Conservation (phyloP, 1,139 yeast genomes). For the Sugiyamaella pinicola region DNA sequence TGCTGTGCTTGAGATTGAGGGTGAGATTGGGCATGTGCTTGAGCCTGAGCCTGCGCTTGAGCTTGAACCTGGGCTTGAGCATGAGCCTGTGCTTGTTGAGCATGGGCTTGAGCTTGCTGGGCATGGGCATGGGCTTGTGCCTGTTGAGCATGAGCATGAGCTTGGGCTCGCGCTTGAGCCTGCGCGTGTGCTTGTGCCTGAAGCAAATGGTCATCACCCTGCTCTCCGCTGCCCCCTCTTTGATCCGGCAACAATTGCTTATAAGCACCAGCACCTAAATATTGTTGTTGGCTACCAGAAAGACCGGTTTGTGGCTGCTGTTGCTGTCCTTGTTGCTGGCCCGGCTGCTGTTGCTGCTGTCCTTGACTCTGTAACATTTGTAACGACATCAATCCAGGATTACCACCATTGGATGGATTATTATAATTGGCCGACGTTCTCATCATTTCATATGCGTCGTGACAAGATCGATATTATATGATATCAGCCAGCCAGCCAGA, state of each 20-base stretch:
- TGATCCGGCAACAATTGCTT: slow-evolving; percentile 12
- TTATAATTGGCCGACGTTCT: slow-evolving; percentile 14
- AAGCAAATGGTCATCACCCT: slow-evolving; percentile 2
- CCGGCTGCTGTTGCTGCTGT: slow-evolving; percentile 6
- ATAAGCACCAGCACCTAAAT: slow-evolving; percentile 1
- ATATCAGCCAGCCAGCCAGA: too few relatives aligned
- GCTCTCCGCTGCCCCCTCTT: neutral
- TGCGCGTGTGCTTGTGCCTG: slow-evolving; percentile 20
- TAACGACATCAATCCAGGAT: slow-evolving; percentile 12
- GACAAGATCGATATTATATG: neutral
- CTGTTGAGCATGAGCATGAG: slow-evolving; percentile 16
- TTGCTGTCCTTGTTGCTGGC: slow-evolving; percentile 1
- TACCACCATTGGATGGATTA: slow-evolving; percentile 11
- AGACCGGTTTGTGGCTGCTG: neutral
- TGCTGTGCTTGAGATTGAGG: slow-evolving; percentile 10
- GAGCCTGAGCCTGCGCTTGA: slow-evolving; percentile 11
- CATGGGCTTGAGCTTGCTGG: too few relatives aligned
- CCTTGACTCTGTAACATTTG: slow-evolving; percentile 16
- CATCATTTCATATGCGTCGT: slow-evolving; percentile 15
- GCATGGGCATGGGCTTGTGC: slow-evolving; percentile 14
- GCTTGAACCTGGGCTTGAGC: too few relatives aligned
- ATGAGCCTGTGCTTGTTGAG: slow-evolving; percentile 14
- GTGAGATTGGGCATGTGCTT: slow-evolving; percentile 5
- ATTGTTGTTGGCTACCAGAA: slow-evolving; percentile 3
- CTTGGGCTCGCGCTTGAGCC: slow-evolving; percentile 17